Evolutionary conservation across 352 stramenopile genomes (phyloP).

Genomic region (Phytopythium sindhum): DNA sequence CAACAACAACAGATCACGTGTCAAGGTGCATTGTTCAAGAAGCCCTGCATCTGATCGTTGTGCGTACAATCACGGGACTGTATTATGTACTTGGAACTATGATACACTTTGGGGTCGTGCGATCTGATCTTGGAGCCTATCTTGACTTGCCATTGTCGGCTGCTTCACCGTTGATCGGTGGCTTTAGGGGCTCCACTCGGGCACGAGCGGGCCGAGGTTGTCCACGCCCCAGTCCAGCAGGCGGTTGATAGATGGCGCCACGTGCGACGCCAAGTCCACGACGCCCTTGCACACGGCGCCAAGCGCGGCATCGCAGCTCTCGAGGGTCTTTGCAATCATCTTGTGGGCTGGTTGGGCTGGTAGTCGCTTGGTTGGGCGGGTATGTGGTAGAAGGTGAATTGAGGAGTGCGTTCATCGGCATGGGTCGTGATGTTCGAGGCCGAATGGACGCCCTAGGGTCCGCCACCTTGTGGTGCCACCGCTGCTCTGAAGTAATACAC

Average conservation of each 20-base stretch:
- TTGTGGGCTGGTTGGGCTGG: neutral
- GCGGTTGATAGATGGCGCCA: constrained; percentile 1
- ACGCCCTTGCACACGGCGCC: constrained; percentile 7
- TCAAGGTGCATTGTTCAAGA: neutral
- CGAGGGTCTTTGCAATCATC: constrained; percentile 2
- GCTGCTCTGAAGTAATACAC: too few relatives aligned
- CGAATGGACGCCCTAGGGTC: too few relatives aligned
- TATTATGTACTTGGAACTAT: neutral
- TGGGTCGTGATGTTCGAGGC: too few relatives aligned
- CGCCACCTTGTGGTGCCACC: too few relatives aligned
- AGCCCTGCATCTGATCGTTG: too few relatives aligned
- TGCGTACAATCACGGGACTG: neutral
- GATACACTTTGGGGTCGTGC: neutral
- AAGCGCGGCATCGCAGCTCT: constrained; percentile 9
- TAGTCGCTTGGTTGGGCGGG: neutral
- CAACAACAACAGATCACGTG: neutral
- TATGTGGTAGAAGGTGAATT: neutral
- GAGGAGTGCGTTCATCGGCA: too few relatives aligned
- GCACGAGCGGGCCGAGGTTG: constrained; percentile 14
- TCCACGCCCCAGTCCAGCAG: constrained; percentile 11
- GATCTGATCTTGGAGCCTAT: neutral
- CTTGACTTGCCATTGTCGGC: neutral
- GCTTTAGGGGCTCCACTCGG: constrained; percentile 12
- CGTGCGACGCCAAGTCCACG: constrained; percentile 5
- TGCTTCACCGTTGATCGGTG: neutral